phyloP scores from a whole-genome alignment of 352 stramenopile species.

The Pythium oligandrum region DNA sequence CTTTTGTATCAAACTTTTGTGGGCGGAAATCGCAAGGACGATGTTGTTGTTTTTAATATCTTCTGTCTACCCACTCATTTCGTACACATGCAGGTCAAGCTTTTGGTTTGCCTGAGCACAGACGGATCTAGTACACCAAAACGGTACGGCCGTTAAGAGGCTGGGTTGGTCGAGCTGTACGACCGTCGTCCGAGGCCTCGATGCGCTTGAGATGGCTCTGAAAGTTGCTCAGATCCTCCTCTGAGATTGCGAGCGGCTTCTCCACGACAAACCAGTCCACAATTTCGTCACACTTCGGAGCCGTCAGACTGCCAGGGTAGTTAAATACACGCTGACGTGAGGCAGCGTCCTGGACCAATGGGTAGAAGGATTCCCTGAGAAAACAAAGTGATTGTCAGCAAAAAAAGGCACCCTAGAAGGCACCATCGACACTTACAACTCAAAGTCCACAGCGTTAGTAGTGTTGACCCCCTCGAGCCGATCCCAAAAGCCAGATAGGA shows the following conservation, averaged over 20 bases:
- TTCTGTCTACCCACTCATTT: no score
- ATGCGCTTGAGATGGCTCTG: conserved; percentile 10
- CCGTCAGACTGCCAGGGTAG: conserved; percentile 26
- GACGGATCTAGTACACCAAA: conserved; percentile 3
- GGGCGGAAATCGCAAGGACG: background rate
- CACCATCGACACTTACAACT: background rate
- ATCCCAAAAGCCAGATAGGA: conserved; percentile 8
- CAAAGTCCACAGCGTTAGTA: background rate
- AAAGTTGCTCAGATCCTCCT: conserved; percentile 14
- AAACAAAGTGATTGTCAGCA: no score
- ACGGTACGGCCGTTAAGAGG: conserved; percentile 17
- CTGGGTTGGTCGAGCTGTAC: conserved; percentile 15
- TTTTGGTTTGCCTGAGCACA: no score
- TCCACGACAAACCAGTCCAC: conserved; percentile 29
- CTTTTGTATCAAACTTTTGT: background rate
- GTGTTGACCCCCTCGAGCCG: conserved; percentile 3
- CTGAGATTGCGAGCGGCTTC: conserved; percentile 9
- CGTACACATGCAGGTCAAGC: no score
- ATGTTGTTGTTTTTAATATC: no score
- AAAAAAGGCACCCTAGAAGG: background rate
- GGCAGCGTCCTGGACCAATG: background rate
- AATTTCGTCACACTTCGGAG: conserved; percentile 22
- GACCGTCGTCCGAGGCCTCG: conserved; percentile 13
- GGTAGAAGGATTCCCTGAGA: conserved; percentile 6
- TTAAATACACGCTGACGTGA: conserved; percentile 12